These are phyloP conservation scores for Penicillium flavigenum DNA, from an alignment of 495 filamentous ascomycete species.

Conservation along the genomic window DNA sequence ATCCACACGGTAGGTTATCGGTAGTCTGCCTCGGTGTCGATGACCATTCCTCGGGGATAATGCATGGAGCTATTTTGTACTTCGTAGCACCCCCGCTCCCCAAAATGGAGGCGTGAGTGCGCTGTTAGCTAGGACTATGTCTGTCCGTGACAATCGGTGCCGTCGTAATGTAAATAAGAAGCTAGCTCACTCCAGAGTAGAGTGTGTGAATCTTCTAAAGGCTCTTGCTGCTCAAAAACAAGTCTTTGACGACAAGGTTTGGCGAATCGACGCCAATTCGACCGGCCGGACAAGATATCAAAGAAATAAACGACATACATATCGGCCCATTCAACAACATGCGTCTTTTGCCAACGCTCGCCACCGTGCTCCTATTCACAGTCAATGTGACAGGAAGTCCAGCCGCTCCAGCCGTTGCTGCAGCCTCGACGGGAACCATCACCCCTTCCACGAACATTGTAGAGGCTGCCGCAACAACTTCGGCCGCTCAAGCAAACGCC, in stretches of 20 bases:
- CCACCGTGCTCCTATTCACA: constrained; percentile 26
- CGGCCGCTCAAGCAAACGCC: constrained; percentile 2
- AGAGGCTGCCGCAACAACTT: constrained; percentile 3
- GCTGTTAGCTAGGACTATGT: constrained; percentile 14
- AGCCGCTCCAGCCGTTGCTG: constrained; percentile 3
- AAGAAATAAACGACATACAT: constrained; percentile 11
- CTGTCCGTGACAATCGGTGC: constrained; percentile 21
- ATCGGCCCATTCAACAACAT: constrained; percentile 19
- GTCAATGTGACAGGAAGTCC: constrained; percentile 24
- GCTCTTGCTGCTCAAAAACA: constrained; percentile 24
- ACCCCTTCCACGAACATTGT: neutral
- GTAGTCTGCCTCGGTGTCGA: constrained; percentile 27
- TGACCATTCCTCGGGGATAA: constrained; percentile 16
- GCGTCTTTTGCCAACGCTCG: constrained; percentile 30
- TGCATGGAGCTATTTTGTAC: constrained; percentile 5
- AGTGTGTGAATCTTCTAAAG: constrained; percentile 11
- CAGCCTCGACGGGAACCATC: neutral
- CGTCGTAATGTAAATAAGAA: constrained; percentile 26
- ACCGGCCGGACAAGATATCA: constrained; percentile 8
- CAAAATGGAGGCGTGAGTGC: neutral
- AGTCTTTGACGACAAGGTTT: constrained; percentile 22
- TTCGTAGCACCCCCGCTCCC: neutral
- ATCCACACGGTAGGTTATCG: constrained; percentile 20
- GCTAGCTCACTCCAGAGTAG: constrained; percentile 14
- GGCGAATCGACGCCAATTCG: constrained; percentile 21